A percentile compares a stretch with the other conserved stretches of the same genome.
phyloP scores from a whole-genome alignment of 176 grass and related monocot species.

The Pontederia crassipes region DNA sequence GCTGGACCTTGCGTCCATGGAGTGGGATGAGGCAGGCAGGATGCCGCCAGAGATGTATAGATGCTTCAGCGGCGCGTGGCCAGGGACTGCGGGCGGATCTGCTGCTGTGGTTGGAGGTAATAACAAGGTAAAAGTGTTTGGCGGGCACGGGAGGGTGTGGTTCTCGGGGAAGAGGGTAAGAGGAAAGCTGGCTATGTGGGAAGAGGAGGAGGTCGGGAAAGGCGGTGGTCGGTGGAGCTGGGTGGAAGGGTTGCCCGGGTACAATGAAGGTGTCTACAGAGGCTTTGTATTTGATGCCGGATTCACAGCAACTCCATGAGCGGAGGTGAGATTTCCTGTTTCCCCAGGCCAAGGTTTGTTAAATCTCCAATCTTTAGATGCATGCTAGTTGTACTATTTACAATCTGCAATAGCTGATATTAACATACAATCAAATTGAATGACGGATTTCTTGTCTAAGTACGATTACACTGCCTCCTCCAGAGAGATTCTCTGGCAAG shows the following conservation, averaged over 20 bases:
- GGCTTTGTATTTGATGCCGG: slow-evolving; percentile 89
- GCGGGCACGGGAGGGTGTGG: slow-evolving; percentile 92
- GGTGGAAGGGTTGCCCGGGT: slow-evolving; percentile 71
- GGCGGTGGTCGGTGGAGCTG: slow-evolving; percentile 66
- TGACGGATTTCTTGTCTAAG: no score
- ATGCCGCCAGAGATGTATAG: slow-evolving; percentile 90
- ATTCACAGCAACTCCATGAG: slow-evolving; percentile 65
- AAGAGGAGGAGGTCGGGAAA: slow-evolving; percentile 49
- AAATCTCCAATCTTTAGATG: no score
- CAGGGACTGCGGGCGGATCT: slow-evolving; percentile 10
- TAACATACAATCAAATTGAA: no score
- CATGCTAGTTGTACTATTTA: no score
- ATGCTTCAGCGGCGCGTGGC: slow-evolving; percentile 65
- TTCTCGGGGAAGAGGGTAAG: slow-evolving; percentile 80
- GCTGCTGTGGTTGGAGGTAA: slow-evolving; percentile 30
- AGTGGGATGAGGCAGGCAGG: slow-evolving; percentile 92
- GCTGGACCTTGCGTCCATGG: slow-evolving; percentile 77
- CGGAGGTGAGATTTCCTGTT: slow-evolving; percentile 19
- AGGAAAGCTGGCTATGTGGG: slow-evolving; percentile 93
- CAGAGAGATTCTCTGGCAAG: no score
- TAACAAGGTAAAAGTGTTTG: slow-evolving; percentile 98
- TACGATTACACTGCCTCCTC: no score
- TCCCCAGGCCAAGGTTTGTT: no score
- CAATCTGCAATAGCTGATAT: no score
- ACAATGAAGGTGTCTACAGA: slow-evolving; percentile 74